phyloP scores from a whole-genome alignment of 2,329 filamentous ascomycete genomes.

The Diaporthe caulivora region DNA sequence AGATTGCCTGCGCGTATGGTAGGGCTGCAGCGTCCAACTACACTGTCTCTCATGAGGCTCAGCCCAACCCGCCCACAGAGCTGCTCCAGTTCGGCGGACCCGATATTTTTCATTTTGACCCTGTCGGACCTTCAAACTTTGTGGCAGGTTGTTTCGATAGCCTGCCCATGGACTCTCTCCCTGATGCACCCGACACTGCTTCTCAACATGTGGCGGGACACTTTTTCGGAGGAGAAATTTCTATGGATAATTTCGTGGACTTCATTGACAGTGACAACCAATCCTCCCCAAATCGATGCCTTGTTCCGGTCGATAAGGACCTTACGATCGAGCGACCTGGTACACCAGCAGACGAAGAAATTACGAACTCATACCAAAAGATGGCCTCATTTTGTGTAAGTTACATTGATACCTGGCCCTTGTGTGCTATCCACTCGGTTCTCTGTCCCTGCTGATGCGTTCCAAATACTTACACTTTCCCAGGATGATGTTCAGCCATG shows the following conservation, averaged over 20 bases:
- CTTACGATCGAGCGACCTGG: background rate
- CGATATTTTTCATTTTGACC: background rate
- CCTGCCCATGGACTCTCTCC: background rate
- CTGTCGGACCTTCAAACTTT: background rate
- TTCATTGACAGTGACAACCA: background rate
- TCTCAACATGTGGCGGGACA: background rate
- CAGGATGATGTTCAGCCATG: conserved; percentile 15
- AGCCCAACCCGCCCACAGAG: too few species aligned
- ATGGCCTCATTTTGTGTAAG: conserved; percentile 7
- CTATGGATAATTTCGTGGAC: background rate
- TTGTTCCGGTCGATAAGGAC: background rate
- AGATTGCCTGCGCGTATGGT: conserved; percentile 47
- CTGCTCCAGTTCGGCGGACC: background rate
- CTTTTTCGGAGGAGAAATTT: background rate
- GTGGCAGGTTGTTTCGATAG: background rate
- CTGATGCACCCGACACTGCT: background rate
- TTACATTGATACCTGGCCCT: too few species aligned
- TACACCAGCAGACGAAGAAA: conserved; percentile 4
- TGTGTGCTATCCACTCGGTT: background rate
- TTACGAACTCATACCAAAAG: background rate
- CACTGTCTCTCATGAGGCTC: too few species aligned
- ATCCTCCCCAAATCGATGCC: background rate
- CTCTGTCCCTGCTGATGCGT: background rate
- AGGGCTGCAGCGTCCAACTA: conserved; percentile 23
- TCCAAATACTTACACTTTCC: background rate